Conservation (phyloP, 1,139 yeast genomes). For the Debaryomycetaceae sp. region DNA sequence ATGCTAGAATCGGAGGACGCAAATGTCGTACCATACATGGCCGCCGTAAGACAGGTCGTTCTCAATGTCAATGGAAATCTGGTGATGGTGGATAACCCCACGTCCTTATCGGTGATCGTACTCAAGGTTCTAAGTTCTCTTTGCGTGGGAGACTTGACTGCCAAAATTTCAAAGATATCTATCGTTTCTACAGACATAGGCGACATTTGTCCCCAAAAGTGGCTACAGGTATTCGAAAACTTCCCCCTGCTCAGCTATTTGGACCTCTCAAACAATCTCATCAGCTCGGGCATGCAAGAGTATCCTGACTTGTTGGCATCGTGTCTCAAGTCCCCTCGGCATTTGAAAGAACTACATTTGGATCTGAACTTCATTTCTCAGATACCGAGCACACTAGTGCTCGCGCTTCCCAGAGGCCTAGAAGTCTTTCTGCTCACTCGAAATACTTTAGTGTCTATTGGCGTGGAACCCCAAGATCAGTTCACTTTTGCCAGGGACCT, state of each 20-base stretch:
- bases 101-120: slow-evolving; percentile 26
- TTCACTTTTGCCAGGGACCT: slow-evolving; percentile 8
- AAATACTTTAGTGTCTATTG: slow-evolving; percentile 14
- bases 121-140: slow-evolving; percentile 23
- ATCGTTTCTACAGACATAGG: slow-evolving; percentile 39
- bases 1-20: slow-evolving; percentile 15
- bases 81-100: slow-evolving; percentile 23
- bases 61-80: slow-evolving; percentile 28
- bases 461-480: slow-evolving; percentile 6
- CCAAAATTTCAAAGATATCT: slow-evolving; percentile 21
- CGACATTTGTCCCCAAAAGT: slow-evolving; percentile 25
- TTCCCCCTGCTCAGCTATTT: slow-evolving; percentile 21
- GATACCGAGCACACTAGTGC: slow-evolving; percentile 20
- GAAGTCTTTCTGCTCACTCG: slow-evolving; percentile 17
- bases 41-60: slow-evolving; percentile 18
- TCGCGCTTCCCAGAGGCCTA: slow-evolving; percentile 25
- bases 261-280: slow-evolving; percentile 26
- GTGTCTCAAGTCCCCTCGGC: slow-evolving; percentile 28
- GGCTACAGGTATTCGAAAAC: slow-evolving; percentile 30
- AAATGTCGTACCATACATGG: slow-evolving; percentile 15
- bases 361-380: slow-evolving; percentile 23
- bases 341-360: slow-evolving; percentile 20
- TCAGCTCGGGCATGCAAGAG: slow-evolving; percentile 17
- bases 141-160: slow-evolving; percentile 16
- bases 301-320: slow-evolving; percentile 22